phyloP scores from a whole-genome alignment of 345 rosid genomes.

The Carallia brachiata region DNA sequence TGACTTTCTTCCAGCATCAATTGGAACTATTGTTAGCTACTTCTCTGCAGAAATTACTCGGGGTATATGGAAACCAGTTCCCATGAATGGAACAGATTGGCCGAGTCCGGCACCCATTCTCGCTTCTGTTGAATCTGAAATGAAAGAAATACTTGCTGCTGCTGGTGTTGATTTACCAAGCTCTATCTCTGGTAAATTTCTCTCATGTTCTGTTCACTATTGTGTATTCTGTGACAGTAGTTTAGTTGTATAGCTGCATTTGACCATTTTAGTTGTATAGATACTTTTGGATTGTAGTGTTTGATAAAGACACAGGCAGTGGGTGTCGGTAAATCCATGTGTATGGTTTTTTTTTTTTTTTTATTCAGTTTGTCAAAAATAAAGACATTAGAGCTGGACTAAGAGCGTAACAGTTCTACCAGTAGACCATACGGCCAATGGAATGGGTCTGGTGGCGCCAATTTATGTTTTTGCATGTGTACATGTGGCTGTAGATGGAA shows the following conservation, averaged over 20 bases:
- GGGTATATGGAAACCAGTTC: conserved; percentile 63
- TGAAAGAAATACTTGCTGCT: conserved; percentile 49
- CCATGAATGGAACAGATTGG: conserved; percentile 76
- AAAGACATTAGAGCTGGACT: no score
- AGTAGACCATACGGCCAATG: no score
- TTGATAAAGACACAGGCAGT: no score
- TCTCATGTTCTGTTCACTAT: neutral
- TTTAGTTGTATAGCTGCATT: neutral
- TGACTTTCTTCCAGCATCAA: conserved; percentile 62
- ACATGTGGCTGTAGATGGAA: no score
- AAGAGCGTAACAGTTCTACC: no score
- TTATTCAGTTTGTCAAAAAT: no score
- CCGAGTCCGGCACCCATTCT: conserved; percentile 60
- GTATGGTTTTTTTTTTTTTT: no score
- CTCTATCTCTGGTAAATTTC: conserved; percentile 37
- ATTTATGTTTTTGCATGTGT: no score
- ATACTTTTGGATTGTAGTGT: no score
- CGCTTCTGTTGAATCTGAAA: conserved; percentile 47
- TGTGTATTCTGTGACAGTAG: neutral
- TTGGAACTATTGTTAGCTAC: conserved; percentile 53
- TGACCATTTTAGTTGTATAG: neutral
- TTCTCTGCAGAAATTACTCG: conserved; percentile 63
- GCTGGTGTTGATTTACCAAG: conserved; percentile 51
- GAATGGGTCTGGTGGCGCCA: no score
- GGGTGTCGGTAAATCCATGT: no score